Conservation (phyloP, 192 early-diverging fungal species). For the Cetraspora pellucida region DNA sequence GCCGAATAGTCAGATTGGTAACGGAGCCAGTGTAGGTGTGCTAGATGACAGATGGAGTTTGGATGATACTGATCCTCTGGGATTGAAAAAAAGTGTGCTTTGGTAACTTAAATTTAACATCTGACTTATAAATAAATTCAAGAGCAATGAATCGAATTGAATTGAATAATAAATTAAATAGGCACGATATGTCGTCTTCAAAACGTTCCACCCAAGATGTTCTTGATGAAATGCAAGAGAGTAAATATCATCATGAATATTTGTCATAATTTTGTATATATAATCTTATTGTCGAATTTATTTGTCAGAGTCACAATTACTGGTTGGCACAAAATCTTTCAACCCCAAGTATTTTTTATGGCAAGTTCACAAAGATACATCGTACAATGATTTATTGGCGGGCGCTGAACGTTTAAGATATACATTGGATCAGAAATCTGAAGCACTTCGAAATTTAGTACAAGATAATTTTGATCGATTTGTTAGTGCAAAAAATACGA, state of each 20-base stretch:
- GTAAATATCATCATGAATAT: not conserved
- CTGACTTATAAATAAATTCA: not conserved
- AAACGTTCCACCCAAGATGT: not conserved
- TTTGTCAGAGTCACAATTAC: constrained; percentile 48
- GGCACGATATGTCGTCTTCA: not conserved
- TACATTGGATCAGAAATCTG: constrained; percentile 79
- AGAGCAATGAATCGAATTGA: not conserved
- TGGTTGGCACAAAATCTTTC: constrained; percentile 58
- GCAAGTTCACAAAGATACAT: constrained; percentile 82
- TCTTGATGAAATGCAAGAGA: not conserved
- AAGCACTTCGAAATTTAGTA: constrained; percentile 85
- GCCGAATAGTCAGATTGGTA: constrained; percentile 34
- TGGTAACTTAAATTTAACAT: not conserved
- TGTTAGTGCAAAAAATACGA: constrained; percentile 92
- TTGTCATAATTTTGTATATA: not conserved
- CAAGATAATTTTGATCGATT: constrained; percentile 97
- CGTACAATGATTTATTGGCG: constrained; percentile 77
- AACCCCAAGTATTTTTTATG: constrained; percentile 75
- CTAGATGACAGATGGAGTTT: constrained; percentile 37
- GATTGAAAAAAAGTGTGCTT: constrained; percentile 35
- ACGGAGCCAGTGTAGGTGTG: constrained; percentile 14
- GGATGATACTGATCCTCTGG: constrained; percentile 55
- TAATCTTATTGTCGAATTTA: not conserved
- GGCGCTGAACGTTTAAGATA: constrained; percentile 73
- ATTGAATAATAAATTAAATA: not conserved